Base-by-base conservation (phyloP, 116 monocot genomes). In the Phalaenopsis hybrid region DNA sequence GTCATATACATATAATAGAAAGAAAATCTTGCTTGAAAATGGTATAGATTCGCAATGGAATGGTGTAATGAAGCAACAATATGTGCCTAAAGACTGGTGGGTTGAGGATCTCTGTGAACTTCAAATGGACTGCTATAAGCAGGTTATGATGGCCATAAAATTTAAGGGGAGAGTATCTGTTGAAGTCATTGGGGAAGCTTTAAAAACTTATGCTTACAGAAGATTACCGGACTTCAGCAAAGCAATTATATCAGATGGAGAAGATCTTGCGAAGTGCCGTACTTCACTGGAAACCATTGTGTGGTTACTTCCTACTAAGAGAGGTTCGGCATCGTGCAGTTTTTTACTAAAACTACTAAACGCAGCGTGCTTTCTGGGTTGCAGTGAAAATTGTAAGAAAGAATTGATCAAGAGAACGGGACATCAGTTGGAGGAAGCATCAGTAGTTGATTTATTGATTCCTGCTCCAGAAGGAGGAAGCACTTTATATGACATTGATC, bases 51-150 rank as follows among this genome's bases (percentile, higher is more conserved):
- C 55, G 5, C 82, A 85, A 12, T 88, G 88, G 88, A 88, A 87
- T 45, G 87, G 87, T 23, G 86, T 90, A 11, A 86, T 75, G 73
- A 87, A 90, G 74, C 85, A 82, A 63, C 75, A 58, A 49, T 82
- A 80, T 9, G 90, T 90, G 59, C 90, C 90, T 3, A 82, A 81
- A 45, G 90, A 90, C 73, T 90, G 90, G 90, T 90, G 90, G 90
- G 88, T 86, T 18, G 90, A 90, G 84, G 90, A 90, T 57, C 79
- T 90, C 18, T 87, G 87, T 82, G 90, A 90, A 57, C 88, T 90
- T 25, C 88, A 90, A 44, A 80, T 88, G 88, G 83, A 84, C 69
- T 79, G 79, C 21, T 90, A 90, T 58, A 90, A 86, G 78, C 63
- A 82, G 25, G 86, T 90, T 43, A 52, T 90, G 55, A 50, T 84